Base-by-base conservation (phyloP, 176 grass and related monocot genomes). In the Oryza meridionalis region DNA sequence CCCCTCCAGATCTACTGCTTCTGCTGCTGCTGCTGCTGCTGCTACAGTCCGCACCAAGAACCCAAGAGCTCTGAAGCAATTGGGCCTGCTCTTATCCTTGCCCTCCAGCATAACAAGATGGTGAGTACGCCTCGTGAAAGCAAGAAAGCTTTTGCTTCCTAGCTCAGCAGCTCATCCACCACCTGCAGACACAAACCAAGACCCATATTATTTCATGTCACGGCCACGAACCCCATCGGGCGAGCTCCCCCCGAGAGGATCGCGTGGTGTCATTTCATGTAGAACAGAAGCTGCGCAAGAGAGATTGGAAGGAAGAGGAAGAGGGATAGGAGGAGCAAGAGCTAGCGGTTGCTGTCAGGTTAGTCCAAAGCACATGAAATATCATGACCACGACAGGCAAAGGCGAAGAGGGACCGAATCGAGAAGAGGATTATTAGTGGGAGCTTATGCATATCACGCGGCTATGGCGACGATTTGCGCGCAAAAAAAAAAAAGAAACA, bases 181-280 rank as follows among this genome's bases (percentile, higher is more conserved):
- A 84, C 78, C 89, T 88, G 88, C 72, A 86, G 40, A 44, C 16
- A 88, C 76, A 77, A 92, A 84, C 76, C 40, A 87, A 59, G 66
- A 38, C 80, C 65, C 76, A 90, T 77, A 86, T 94, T 88, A 94
- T 97, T 97, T 97, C 92, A 94, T 97, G 94, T 94, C 78, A 61
- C 55, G 8, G 21, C 55, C 55, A 61, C 22, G 58, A 70, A 77
- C 29, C 29, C n/a, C 80, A 83, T 82, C 77, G 38, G 58, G 65
- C 22, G 32, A 84, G 80, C 32, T 86, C 72, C 42, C 73, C 17
- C 72, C 24, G 69, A 63, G 24, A 43, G 9, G 81, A 88, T 89
- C 69, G 49, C 53, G 63, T 25, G 14, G 58, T 88, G 58, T 95
- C 91, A 98, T 95, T 98, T 98, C 93, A 95, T 98, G 96, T 92